Conservation (phyloP, 106 monocot species). For the Platanthera guangdongensis region DNA sequence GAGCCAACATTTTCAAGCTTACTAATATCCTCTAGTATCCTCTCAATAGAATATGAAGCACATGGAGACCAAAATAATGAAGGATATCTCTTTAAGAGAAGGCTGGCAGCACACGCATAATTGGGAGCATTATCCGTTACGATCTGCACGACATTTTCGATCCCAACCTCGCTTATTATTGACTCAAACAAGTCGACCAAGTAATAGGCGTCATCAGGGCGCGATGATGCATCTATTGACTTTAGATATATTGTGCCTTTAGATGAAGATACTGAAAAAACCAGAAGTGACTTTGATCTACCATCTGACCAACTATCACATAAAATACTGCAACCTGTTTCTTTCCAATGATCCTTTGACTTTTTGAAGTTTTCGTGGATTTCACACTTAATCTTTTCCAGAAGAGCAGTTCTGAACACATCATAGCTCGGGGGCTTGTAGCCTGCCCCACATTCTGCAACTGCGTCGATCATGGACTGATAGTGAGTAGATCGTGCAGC, state of each 20-base stretch:
- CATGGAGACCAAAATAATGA: conserved; percentile 44
- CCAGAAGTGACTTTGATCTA: conserved; percentile 26
- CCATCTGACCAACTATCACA: conserved; percentile 46
- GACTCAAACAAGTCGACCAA: conserved; percentile 37
- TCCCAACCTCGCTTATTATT: conserved; percentile 29
- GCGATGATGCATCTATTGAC: conserved; percentile 34
- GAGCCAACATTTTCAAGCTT: conserved; percentile 23
- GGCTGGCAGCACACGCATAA: conserved; percentile 18
- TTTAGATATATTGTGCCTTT: conserved; percentile 21
- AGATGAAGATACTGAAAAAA: conserved; percentile 38
- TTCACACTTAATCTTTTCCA: conserved; percentile 29
- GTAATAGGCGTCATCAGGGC: conserved; percentile 30
- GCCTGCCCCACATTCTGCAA: conserved; percentile 35
- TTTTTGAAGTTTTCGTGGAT: conserved; percentile 16
- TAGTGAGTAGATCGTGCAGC: conserved; percentile 33
- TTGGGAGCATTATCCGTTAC: conserved; percentile 31
- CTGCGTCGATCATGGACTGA: conserved; percentile 35
- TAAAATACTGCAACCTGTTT: conserved; percentile 39
- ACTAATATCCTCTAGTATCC: conserved; percentile 43
- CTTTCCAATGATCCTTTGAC: conserved; percentile 26
- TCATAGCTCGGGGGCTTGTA: conserved; percentile 38
- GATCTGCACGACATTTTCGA: conserved; percentile 33
- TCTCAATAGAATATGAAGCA: conserved; percentile 43
- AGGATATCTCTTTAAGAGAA: conserved; percentile 35
- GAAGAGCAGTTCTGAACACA: conserved; percentile 25